Conservation (phyloP, 192 early-diverging fungal genomes). For the Coemansia sp. region DNA sequence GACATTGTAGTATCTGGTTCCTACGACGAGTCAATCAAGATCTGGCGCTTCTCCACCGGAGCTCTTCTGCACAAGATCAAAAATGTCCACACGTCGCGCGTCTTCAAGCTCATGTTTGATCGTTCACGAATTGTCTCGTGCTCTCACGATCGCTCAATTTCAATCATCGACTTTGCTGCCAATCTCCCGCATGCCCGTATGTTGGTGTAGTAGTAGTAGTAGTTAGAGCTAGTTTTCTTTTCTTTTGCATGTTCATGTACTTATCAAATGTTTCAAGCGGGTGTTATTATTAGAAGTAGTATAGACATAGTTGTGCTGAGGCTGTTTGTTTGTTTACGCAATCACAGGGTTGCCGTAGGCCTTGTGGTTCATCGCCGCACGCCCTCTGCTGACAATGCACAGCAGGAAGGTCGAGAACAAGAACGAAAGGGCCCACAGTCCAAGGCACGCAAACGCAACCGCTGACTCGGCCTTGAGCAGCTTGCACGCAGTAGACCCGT, state of each 20-base stretch:
- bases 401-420: slow-evolving; percentile 37
- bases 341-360: not conserved
- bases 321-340: not conserved
- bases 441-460: slow-evolving; percentile 37
- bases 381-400: slow-evolving; percentile 31
- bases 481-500: slow-evolving; percentile 37
- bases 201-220: slow-evolving; percentile 6
- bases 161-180: slow-evolving; percentile 44
- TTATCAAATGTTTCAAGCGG: too few species aligned
- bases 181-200: slow-evolving; percentile 30
- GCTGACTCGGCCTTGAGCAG: slow-evolving; percentile 47
- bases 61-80: slow-evolving; percentile 56
- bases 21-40: slow-evolving; percentile 84
- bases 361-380: not conserved
- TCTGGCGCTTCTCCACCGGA: slow-evolving; percentile 80
- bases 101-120: slow-evolving; percentile 83
- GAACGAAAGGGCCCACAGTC: slow-evolving; percentile 38
- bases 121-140: slow-evolving; percentile 80
- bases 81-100: slow-evolving; percentile 61
- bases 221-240: not conserved
- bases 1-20: slow-evolving; percentile 77
- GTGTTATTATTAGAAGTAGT: not conserved
- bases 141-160: slow-evolving; percentile 62
- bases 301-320: not conserved
- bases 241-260: not conserved